These are phyloP conservation scores for Mycena filopes DNA, from an alignment of 768 basidiomycete species.

Conservation along the genomic window DNA sequence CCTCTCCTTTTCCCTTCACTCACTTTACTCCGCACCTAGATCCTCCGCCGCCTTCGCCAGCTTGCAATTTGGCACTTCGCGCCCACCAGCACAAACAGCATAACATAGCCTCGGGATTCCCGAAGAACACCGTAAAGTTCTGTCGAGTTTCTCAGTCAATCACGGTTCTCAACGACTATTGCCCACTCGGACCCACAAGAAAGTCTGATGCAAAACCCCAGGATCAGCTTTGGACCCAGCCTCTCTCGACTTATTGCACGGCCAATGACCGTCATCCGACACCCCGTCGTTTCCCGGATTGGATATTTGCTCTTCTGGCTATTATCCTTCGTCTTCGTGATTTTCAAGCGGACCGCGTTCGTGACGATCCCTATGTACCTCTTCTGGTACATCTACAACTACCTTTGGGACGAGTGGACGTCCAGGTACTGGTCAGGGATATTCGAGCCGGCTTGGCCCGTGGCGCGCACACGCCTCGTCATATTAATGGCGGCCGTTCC, in stretches of 20 bases:
- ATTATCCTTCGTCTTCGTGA: neutral
- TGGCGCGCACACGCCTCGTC: conserved; percentile 22
- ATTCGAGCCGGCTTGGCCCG: conserved; percentile 25
- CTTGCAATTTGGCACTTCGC: too few species aligned
- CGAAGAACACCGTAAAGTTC: too few species aligned
- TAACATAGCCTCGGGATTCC: too few species aligned
- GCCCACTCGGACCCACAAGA: too few species aligned
- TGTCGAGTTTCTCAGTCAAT: too few species aligned
- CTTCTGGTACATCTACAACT: conserved; percentile 22
- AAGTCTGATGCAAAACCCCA: conserved; percentile 21
- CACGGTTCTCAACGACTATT: too few species aligned
- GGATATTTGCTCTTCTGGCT: conserved; percentile 6
- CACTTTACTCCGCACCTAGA: too few species aligned
- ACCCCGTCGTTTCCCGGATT: neutral
- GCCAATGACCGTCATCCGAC: conserved; percentile 5
- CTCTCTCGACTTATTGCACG: neutral
- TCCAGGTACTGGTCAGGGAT: neutral
- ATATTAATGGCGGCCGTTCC: conserved; percentile 26
- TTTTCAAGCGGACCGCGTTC: conserved; percentile 23
- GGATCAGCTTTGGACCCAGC: conserved; percentile 17
- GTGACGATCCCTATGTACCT: conserved; percentile 19
- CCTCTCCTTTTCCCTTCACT: too few species aligned
- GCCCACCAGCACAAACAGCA: too few species aligned
- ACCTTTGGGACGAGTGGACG: conserved; percentile 13
- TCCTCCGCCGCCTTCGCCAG: too few species aligned